phyloP scores from a whole-genome alignment of 805 yeast species.

The Myxozyma neglecta region DNA sequence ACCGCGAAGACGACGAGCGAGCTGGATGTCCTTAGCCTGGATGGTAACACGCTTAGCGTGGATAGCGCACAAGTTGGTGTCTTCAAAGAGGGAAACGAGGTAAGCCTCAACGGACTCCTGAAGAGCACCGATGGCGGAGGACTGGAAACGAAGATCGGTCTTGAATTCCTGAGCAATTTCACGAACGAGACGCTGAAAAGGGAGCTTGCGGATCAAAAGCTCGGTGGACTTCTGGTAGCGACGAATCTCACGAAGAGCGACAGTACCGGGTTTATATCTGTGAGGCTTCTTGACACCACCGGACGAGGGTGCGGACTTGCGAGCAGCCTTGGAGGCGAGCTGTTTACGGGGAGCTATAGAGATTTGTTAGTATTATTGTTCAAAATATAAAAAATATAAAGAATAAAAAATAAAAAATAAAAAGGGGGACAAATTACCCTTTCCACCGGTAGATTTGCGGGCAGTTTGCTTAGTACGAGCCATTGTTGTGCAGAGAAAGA shows the following conservation, averaged over 20 bases:
- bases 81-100: conserved; percentile 82
- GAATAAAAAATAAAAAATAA: not conserved
- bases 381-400: not conserved
- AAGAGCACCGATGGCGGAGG: conserved; percentile 85
- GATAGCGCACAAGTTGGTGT: conserved; percentile 87
- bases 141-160: conserved; percentile 84
- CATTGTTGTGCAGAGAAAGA: conserved; percentile 45
- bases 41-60: conserved; percentile 93
- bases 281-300: conserved; percentile 93
- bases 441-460: conserved; percentile 89
- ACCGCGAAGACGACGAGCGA: conserved; percentile 90
- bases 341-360: conserved; percentile 80
- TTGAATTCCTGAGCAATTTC: conserved; percentile 86
- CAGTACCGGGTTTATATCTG: conserved; percentile 95
- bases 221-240: conserved; percentile 90
- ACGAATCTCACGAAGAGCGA: conserved; percentile 88
- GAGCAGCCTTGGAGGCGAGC: conserved; percentile 86
- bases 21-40: conserved; percentile 87
- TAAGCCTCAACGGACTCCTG: conserved; percentile 91
- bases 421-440: conserved; percentile 38
- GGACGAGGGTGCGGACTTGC: conserved; percentile 78
- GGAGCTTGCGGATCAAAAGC: conserved; percentile 81
- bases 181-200: conserved; percentile 88
- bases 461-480: conserved; percentile 89
- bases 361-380: no score